Evolutionary conservation across 2,329 filamentous ascomycete species (phyloP).

Genomic region (Fusarium nelsonii): DNA sequence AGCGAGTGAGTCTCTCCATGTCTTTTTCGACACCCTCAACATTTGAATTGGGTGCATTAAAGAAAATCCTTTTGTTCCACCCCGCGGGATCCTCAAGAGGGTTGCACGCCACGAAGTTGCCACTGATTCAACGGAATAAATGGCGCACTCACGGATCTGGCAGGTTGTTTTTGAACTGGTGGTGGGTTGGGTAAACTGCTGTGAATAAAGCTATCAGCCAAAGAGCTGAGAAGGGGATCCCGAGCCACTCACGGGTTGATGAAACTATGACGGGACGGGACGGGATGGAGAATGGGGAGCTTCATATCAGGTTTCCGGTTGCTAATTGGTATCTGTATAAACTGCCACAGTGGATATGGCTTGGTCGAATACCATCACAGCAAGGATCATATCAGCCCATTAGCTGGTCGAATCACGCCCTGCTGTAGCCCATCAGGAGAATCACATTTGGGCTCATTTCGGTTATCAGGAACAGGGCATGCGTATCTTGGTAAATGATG

Average conservation of each 20-base stretch:
- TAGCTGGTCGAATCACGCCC: constrained; percentile 14
- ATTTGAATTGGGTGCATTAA: constrained; percentile 1
- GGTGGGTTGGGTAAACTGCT: neutral
- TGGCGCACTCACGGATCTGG: constrained; percentile 39
- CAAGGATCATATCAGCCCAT: constrained; percentile 13
- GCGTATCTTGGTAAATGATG: constrained; percentile 1
- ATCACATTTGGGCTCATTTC: constrained; percentile 14
- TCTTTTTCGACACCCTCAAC: constrained; percentile 30
- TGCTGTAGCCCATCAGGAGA: neutral
- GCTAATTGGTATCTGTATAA: constrained; percentile 10
- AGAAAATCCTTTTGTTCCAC: constrained; percentile 8
- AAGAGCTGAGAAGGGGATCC: neutral
- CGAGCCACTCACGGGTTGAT: constrained; percentile 17
- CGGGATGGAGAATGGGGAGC: constrained; percentile 7
- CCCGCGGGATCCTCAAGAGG: constrained; percentile 16
- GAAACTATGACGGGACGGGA: constrained; percentile 28
- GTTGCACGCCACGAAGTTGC: constrained; percentile 37
- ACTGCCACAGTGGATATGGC: constrained; percentile 9
- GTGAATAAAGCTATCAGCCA: neutral
- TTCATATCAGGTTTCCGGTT: constrained; percentile 2
- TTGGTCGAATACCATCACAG: constrained; percentile 1
- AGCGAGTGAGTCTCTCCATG: constrained; percentile 23
- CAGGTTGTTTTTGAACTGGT: constrained; percentile 4
- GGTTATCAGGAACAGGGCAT: constrained; percentile 2
- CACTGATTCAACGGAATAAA: constrained; percentile 31